Evolutionary conservation across 805 yeast species (phyloP), one percentile per base, ranked within the genome.

Genomic region (Maudiozyma turicensis): DNA sequence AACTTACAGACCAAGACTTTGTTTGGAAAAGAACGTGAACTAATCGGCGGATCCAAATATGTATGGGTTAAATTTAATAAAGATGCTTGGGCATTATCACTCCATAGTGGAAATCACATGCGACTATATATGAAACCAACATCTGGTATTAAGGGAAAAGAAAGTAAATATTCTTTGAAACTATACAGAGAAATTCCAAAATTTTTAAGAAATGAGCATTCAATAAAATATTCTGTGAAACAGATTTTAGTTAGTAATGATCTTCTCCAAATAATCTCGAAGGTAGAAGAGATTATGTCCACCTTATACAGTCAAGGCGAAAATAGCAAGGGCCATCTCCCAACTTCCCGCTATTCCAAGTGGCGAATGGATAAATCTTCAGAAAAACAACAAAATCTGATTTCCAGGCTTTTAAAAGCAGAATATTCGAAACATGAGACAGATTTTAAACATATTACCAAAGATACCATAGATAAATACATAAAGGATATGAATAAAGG

Each of bases 1-100:
- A 56, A 57, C 20, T 32, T 50, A 14, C 48, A 41, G 5, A 35
- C 47, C 20, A 37, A 32, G 15, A 39, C 52, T 9, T 42, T 45
- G 13, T 26, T 44, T 28, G 50, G 47, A 15, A 50, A 50, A 32
- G 66, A 63, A 40, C 40, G 43, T n/a, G 52, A 45, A 29, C 45
- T 55, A 15, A 42, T 65, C 3, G 30, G 45, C 8, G 46, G 51
- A 6, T 69, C 72, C 5, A 48, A 51, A 28, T 68, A 58, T 47
- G 68, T 72, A 0, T 71, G 72, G 72, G 59, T 68, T 2, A 58
- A 52, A 39, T 63, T 67, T 30, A 52, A 67, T 2, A 53, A 50
- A 11, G 53, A 56, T 37, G 56, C 60, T 1, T 69, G 73, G 73
- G 61, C 64, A 1, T 46, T 69, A 9, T 52, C 63, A 0, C 48